A percentile compares a stretch with the other conserved stretches of the same genome.
Conservation (phyloP, 768 basidiomycete genomes). For the Calvatia gigantea region DNA sequence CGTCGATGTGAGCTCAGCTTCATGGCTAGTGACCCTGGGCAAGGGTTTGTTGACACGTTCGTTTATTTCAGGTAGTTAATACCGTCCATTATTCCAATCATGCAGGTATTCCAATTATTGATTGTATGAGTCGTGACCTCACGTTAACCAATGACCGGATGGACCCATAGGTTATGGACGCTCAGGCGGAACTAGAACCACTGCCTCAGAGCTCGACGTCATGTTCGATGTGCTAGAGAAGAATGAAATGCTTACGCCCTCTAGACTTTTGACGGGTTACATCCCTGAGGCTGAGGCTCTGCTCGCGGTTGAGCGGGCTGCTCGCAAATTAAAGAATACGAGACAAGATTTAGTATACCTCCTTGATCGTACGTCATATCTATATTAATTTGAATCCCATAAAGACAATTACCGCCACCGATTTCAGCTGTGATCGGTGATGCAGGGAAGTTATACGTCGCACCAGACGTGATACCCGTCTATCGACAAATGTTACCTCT, state of each 20-base stretch:
- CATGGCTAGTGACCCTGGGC: slow-evolving; percentile 1
- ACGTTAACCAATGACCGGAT: background rate
- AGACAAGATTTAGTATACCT: slow-evolving; percentile 75
- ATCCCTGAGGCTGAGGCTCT: slow-evolving; percentile 83
- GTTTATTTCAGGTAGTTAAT: slow-evolving; percentile 62
- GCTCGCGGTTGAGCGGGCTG: slow-evolving; percentile 58
- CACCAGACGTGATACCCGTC: slow-evolving; percentile 80
- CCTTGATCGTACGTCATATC: slow-evolving; percentile 73
- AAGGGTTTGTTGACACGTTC: slow-evolving; percentile 3
- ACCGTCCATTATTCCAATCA: slow-evolving; percentile 97
- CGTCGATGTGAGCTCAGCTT: slow-evolving; percentile 69
- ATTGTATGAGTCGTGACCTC: background rate
- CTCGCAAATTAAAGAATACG: slow-evolving; percentile 52
- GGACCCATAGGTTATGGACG: slow-evolving; percentile 69
- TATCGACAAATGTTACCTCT: slow-evolving; percentile 77
- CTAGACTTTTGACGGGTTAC: slow-evolving; percentile 86
- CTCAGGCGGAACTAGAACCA: slow-evolving; percentile 76
- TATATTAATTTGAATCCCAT: background rate
- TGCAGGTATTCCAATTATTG: slow-evolving; percentile 50
- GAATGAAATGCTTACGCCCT: slow-evolving; percentile 71
- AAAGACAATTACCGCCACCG: background rate
- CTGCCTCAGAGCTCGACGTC: slow-evolving; percentile 67
- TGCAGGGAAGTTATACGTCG: slow-evolving; percentile 83
- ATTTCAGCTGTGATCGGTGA: slow-evolving; percentile 89
- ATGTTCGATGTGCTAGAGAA: slow-evolving; percentile 73